Evolutionary conservation across 2,329 filamentous ascomycete species (phyloP), one percentile per base, ranked within the genome.

Genomic region (Chaetomium olivaceum): DNA sequence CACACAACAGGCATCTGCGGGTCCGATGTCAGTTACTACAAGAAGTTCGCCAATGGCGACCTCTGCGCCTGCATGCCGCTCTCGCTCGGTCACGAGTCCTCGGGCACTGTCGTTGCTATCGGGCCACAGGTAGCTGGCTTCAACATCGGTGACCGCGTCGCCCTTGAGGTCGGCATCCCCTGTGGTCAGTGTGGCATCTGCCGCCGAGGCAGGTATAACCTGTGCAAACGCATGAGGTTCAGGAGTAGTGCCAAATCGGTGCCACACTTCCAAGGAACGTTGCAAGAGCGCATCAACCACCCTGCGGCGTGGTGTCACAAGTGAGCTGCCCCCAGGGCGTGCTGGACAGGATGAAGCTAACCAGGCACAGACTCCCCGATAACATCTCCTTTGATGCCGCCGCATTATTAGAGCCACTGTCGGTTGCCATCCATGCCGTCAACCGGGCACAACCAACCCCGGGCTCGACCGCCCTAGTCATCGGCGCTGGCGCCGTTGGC

Each of bases 21-120:
- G 63, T 90, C 87, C 8, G 88, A 91, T 76, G 84, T 90, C 62
- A 87, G 86, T 61, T 91, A 91, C 76, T 91, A 89, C 80, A 89
- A 86, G 75, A 89, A 89, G 72, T 90, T 89, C 73, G 86, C 87
- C 76, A 91, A 91, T 73, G 88, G 88, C 55, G 87, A 89, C 75
- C 82, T 91, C 59, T 88, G 87, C 71, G 87, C 86, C 56, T 87
- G 85, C 69, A 82, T 84, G 67, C 88, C 89, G 31, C 78, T 91
- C 36, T 88, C 86, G 5, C 81, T 90, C 3, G 86, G 86, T n/a
- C 85, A 88, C 71, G 85, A 88, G 75, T 86, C 84, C 62, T 86
- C 84, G 0, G 85, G 85, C 4, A 80, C 82, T n/a, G 82, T 87
- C 55, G 82, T 85, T 39, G 82, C 80, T 59, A 78, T 88, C 62